Evolutionary conservation across 2,329 filamentous ascomycete genomes (phyloP).

Genomic region (Xylaria digitata): DNA sequence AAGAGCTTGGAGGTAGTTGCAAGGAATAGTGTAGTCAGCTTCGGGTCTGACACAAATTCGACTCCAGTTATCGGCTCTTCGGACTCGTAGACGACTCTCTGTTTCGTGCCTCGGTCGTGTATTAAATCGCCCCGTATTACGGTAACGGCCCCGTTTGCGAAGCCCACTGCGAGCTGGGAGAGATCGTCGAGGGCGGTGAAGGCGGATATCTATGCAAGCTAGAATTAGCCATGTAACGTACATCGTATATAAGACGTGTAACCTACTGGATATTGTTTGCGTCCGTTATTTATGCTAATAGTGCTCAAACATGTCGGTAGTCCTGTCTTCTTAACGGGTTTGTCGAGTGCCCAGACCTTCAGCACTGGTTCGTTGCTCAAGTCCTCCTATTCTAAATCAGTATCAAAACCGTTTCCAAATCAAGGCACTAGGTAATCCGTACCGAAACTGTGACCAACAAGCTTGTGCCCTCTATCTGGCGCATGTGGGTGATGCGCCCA

Average conservation of each 20-base stretch:
- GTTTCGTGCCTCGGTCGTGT: slow-evolving; percentile 92
- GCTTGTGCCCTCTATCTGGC: slow-evolving; percentile 87
- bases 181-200: slow-evolving; percentile 89
- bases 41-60: slow-evolving; percentile 73
- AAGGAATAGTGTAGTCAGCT: slow-evolving; percentile 84
- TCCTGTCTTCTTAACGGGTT: slow-evolving; percentile 92
- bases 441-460: slow-evolving; percentile 84
- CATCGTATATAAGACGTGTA: background rate
- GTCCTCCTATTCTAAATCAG: slow-evolving; percentile 73
- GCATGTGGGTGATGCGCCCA: slow-evolving; percentile 88
- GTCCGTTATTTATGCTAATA: slow-evolving; percentile 85
- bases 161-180: slow-evolving; percentile 92
- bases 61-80: slow-evolving; percentile 96
- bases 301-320: slow-evolving; percentile 89
- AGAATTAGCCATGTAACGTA: slow-evolving; percentile 3
- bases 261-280: slow-evolving; percentile 89
- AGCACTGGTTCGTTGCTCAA: slow-evolving; percentile 86
- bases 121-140: slow-evolving; percentile 94
- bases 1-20: slow-evolving; percentile 90
- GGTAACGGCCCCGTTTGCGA: slow-evolving; percentile 93
- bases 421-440: slow-evolving; percentile 20
- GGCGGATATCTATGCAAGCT: slow-evolving; percentile 74
- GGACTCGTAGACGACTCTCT: slow-evolving; percentile 94
- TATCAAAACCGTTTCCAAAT: background rate
- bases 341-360: slow-evolving; percentile 98